These are phyloP conservation scores for Wickerhamiella nectarea DNA, from an alignment of 805 yeast genomes.

Conservation along the genomic window DNA sequence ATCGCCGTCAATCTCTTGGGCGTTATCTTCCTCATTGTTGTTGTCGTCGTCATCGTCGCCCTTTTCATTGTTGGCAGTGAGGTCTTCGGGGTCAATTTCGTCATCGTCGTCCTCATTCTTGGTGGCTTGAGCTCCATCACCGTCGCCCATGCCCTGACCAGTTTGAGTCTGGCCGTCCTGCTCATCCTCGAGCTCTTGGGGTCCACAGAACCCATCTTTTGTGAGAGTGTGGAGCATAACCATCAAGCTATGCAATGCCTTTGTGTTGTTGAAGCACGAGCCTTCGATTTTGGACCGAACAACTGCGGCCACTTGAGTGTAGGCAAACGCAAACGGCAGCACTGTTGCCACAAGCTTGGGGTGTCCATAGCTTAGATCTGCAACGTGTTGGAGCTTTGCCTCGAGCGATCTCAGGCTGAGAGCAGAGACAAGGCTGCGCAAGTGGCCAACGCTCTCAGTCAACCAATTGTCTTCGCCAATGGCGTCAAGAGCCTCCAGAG, in stretches of 20 bases:
- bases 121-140: constrained; percentile 70
- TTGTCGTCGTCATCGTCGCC: constrained; percentile 37
- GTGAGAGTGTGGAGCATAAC: constrained; percentile 46
- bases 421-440: constrained; percentile 31
- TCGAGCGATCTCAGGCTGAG: constrained; percentile 31
- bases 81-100: constrained; percentile 79
- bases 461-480: constrained; percentile 43
- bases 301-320: constrained; percentile 34
- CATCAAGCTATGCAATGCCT: constrained; percentile 48
- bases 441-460: constrained; percentile 33
- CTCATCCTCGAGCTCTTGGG: constrained; percentile 52
- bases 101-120: constrained; percentile 59
- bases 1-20: constrained; percentile 90
- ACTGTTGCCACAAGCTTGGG: constrained; percentile 31
- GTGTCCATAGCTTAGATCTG: background rate
- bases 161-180: constrained; percentile 54
- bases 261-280: constrained; percentile 42
- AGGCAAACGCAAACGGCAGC: constrained; percentile 50
- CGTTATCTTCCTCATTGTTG: constrained; percentile 71
- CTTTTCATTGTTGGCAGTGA: constrained; percentile 54
- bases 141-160: constrained; percentile 90
- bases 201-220: constrained; percentile 81
- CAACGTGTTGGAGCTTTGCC: constrained; percentile 21
- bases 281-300: constrained; percentile 34
- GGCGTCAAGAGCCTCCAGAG: background rate